Conservation (phyloP, 106 monocot genomes). For the Vanilla planifolia region DNA sequence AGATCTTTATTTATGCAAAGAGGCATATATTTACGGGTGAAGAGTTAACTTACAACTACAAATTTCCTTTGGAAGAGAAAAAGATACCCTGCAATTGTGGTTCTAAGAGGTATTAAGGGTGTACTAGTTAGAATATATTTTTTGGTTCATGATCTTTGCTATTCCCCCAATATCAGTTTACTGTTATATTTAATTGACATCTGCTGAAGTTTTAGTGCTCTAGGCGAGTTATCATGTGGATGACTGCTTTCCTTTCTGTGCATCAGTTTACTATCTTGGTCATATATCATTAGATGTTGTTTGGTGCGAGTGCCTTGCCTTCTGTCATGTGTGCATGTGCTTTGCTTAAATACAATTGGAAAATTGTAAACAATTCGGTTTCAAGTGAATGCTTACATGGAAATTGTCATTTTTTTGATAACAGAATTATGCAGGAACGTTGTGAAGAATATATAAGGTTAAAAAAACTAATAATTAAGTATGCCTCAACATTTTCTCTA, state of each 20-base stretch:
- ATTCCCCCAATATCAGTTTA: background rate
- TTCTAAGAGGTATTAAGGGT: slow-evolving; percentile 50
- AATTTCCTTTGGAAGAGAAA: slow-evolving; percentile 93
- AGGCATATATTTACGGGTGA: slow-evolving; percentile 84
- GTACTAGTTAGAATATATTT: background rate
- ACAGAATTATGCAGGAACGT: no score
- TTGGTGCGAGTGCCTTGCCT: background rate
- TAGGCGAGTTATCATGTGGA: background rate
- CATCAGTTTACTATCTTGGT: background rate
- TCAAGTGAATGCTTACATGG: no score
- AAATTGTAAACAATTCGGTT: no score
- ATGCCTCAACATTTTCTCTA: background rate
- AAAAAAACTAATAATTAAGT: background rate
- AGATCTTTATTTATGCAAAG: slow-evolving; percentile 98
- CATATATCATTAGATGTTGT: background rate
- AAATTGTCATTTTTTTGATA: no score
- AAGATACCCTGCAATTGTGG: slow-evolving; percentile 99
- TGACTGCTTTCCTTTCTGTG: background rate
- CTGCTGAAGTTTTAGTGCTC: background rate
- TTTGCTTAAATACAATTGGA: no score
- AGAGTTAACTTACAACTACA: slow-evolving; percentile 97
- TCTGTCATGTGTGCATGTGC: background rate
- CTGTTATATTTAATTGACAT: background rate
- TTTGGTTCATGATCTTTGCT: background rate
- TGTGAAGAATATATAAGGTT: background rate